Evolutionary conservation across 2,329 filamentous ascomycete genomes (phyloP).

Genomic region (Sordariomycetes sp.): DNA sequence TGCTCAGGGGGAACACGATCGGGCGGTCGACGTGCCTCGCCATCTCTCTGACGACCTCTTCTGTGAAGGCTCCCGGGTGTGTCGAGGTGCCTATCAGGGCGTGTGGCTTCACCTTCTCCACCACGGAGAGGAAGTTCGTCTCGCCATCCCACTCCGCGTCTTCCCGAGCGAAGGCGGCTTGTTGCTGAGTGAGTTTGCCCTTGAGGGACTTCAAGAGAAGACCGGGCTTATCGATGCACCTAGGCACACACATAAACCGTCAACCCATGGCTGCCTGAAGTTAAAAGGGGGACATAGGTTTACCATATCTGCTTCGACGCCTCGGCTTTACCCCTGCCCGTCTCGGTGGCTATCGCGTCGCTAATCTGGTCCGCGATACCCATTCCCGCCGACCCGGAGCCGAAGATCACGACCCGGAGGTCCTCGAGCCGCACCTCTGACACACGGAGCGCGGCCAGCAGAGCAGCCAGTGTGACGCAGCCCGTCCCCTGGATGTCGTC

Average conservation of each 20-base stretch:
- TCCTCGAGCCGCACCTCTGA: conserved; percentile 56
- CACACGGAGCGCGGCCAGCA: conserved; percentile 66
- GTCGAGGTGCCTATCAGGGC: conserved; percentile 80
- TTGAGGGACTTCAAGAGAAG: conserved; percentile 34
- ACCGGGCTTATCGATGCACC: conserved; percentile 74
- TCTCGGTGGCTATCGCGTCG: conserved; percentile 65
- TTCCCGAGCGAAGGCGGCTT: conserved; percentile 55
- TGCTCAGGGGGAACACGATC: conserved; percentile 73
- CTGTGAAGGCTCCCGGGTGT: conserved; percentile 62
- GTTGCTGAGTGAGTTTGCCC: conserved; percentile 47
- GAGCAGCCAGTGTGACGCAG: conserved; percentile 74
- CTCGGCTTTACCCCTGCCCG: conserved; percentile 57
- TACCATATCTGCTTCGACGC: conserved; percentile 72
- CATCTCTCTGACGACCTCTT: conserved; percentile 68
- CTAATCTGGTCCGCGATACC: conserved; percentile 80
- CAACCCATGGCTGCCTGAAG: neutral
- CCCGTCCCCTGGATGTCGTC: conserved; percentile 87
- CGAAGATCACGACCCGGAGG: conserved; percentile 64
- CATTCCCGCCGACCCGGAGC: conserved; percentile 70
- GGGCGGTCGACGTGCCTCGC: conserved; percentile 59
- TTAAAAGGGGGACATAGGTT: conserved; percentile 5
- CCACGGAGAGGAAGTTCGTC: conserved; percentile 50
- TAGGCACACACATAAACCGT: conserved; percentile 16
- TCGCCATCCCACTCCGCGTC: conserved; percentile 53
- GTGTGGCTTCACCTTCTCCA: conserved; percentile 65